Percentiles rank a stretch among this genome's conserved stretches.
Conservation (phyloP, 2,329 filamentous ascomycete species). For the Botrytis sinoallii region DNA sequence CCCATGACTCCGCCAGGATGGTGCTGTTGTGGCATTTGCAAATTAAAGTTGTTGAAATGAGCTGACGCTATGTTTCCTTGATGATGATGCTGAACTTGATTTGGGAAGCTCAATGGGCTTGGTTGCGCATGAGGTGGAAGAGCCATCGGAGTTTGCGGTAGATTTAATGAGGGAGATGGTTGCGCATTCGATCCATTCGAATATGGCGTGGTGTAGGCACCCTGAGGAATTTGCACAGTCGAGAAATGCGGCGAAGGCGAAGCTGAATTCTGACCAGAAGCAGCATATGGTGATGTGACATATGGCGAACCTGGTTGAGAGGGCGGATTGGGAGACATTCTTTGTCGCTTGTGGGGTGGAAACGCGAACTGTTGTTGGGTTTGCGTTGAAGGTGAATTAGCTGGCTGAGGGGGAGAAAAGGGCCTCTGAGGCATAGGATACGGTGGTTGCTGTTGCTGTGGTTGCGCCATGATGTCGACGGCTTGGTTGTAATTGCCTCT, state of each 20-base stretch:
- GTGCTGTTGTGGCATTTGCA: constrained; percentile 40
- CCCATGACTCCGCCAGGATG: constrained; percentile 49
- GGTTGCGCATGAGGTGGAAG: constrained; percentile 31
- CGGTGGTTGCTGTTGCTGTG: constrained; percentile 38
- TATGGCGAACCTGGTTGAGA: constrained; percentile 66
- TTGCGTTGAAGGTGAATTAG: constrained; percentile 54
- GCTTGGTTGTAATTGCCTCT: constrained; percentile 21
- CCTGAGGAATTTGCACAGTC: constrained; percentile 33
- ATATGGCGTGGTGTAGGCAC: constrained; percentile 39
- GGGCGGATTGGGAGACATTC: constrained; percentile 65
- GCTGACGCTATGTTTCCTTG: constrained; percentile 9
- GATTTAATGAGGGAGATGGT: constrained; percentile 28
- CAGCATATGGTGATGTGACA: constrained; percentile 49
- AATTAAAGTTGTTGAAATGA: constrained; percentile 26
- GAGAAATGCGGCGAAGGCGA: constrained; percentile 35
- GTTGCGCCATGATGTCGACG: constrained; percentile 37
- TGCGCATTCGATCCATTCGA: constrained; percentile 33
- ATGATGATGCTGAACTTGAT: constrained; percentile 22
- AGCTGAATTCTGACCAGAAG: constrained; percentile 32
- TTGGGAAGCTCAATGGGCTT: constrained; percentile 29
- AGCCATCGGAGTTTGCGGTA: constrained; percentile 34
- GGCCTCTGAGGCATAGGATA: constrained; percentile 48
- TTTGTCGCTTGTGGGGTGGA: constrained; percentile 71
- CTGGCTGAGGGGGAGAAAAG: constrained; percentile 60
- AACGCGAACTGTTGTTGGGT: constrained; percentile 56